These are phyloP conservation scores for Lactifluus rugatus DNA, from an alignment of 768 basidiomycete species.

Conservation along the genomic window DNA sequence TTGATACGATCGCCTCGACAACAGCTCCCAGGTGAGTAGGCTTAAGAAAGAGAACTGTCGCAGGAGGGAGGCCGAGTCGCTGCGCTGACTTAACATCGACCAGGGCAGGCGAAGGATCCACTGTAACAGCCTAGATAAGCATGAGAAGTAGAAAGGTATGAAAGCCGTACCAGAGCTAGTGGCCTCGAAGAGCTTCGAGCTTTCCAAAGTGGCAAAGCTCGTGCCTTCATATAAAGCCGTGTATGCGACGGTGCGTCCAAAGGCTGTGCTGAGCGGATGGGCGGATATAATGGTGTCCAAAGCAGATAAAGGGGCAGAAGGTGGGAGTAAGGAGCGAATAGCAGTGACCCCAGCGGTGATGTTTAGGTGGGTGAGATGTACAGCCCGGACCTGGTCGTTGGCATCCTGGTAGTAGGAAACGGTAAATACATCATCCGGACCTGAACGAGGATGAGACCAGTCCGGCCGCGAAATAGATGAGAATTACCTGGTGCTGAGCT, in stretches of 20 bases:
- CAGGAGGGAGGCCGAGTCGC: constrained; percentile 53
- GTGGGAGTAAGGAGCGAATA: constrained; percentile 63
- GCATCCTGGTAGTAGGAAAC: constrained; percentile 52
- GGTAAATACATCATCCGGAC: constrained; percentile 54
- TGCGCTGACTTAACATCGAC: constrained; percentile 40
- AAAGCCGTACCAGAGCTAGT: constrained; percentile 29
- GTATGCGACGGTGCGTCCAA: constrained; percentile 72
- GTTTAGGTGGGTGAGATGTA: constrained; percentile 72
- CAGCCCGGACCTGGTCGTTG: constrained; percentile 46
- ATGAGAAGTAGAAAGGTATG: background rate
- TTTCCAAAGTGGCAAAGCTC: constrained; percentile 57
- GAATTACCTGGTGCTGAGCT: constrained; percentile 42
- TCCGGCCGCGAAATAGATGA: background rate
- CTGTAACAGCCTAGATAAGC: background rate
- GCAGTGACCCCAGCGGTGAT: constrained; percentile 85
- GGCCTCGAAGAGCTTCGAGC: constrained; percentile 43
- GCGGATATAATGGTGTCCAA: constrained; percentile 73
- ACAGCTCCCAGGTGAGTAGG: constrained; percentile 52
- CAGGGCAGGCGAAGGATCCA: constrained; percentile 26
- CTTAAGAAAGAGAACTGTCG: constrained; percentile 69
- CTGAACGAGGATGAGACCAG: constrained; percentile 26
- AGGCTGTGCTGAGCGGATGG: constrained; percentile 62
- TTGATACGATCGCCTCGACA: constrained; percentile 41
- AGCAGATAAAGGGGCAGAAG: constrained; percentile 53
- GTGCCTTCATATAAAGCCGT: constrained; percentile 68